phyloP scores from a whole-genome alignment of 164 flowering plant species.

The Nymphaea thermarum region DNA sequence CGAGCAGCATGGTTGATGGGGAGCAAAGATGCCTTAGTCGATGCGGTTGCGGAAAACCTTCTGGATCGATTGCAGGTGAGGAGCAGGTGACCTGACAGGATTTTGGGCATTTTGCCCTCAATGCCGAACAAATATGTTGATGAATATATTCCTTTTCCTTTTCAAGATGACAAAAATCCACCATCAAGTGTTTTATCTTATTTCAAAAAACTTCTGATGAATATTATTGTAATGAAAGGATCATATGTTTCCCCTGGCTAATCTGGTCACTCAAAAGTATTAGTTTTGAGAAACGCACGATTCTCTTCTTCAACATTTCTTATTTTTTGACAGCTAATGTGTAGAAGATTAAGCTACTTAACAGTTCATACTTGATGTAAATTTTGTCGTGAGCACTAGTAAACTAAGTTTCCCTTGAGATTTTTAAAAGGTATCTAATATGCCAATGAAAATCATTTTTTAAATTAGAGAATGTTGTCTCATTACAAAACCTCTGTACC shows the following conservation, averaged over 20 bases:
- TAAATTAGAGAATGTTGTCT: background rate
- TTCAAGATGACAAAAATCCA: background rate
- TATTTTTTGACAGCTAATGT: too few species aligned
- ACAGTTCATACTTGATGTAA: too few species aligned
- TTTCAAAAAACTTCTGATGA: background rate
- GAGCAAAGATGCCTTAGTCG: slow-evolving; percentile 49
- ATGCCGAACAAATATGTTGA: background rate
- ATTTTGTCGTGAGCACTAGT: background rate
- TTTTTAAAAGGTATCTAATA: too few species aligned
- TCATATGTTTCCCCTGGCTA: too few species aligned
- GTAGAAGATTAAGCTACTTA: too few species aligned
- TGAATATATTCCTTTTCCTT: background rate
- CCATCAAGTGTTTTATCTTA: background rate
- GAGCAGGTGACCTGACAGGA: background rate
- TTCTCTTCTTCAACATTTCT: too few species aligned
- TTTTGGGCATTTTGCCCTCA: too few species aligned
- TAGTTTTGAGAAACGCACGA: too few species aligned
- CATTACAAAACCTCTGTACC: background rate
- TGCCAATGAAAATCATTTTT: too few species aligned
- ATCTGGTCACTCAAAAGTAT: too few species aligned
- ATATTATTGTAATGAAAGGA: background rate
- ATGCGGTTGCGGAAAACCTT: slow-evolving; percentile 80
- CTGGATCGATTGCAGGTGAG: slow-evolving; percentile 80
- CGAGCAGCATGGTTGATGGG: slow-evolving; percentile 87
- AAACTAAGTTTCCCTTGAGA: background rate